Base-by-base conservation (phyloP, 2,329 filamentous ascomycete species). In the Elsinoe arachidis region DNA sequence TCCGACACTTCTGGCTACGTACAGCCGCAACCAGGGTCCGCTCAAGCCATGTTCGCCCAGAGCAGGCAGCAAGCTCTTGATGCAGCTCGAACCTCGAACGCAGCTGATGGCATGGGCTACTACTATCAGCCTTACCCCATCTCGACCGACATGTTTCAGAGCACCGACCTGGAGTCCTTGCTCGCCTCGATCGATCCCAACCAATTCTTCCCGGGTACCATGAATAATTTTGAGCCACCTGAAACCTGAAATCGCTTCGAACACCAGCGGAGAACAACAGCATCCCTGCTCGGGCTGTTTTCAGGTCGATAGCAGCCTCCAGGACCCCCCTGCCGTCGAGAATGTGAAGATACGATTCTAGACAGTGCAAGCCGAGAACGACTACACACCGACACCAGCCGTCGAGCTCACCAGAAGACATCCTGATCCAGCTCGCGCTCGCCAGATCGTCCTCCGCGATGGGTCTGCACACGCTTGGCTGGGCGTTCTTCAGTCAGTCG, bases 141-240 rank as follows among this genome's bases (percentile, higher is more conserved):
- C n/a, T 21, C 39, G 12, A 39, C 17, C 15, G 53, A 55, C 38
- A 55, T 55, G 37, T 55, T 55, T 17, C 53, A 55, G 37, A 55
- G 37, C 35, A 55, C 53, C 5, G 53, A 55, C 33, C 35, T 35
- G 34, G 53, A 55, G 26, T 55, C 53, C 3, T 23, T 55, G 23
- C 23, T 55, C 10, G 37, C 19, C 10, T 34, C 37, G 15, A 44
- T 55, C 5, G 39, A 55, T 11, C 53, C 35, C 15, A 23, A 55
- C 6, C 39, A 35, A 14, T 55, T 43, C 37, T 44, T 55, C 12
- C 37, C 37, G 17, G 53, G 19, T 33, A 19, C 38, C 23, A 37
- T 26, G 19, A 35, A 35, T 5, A 39, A 39, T 39, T 55, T 55
- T 23, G 37, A 55, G 38, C 41, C n/a, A 3, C n/a, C 17, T 23